Conservation (phyloP, 108 stramenopile species). For the Cyclostephanos tholiformis region DNA sequence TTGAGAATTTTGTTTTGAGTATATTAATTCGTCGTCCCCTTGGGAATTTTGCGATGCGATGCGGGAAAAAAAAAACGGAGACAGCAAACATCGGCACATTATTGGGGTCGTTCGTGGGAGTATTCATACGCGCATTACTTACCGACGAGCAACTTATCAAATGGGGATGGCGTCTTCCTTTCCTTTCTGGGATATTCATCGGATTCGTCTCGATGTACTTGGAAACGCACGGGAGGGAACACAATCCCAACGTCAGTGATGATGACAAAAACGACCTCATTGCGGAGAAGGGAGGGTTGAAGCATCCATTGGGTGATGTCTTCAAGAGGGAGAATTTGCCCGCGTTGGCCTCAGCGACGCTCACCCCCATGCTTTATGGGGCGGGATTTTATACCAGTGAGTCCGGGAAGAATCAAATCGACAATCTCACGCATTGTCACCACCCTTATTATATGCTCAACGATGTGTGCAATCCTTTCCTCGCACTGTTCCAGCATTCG, state of each 20-base stretch:
- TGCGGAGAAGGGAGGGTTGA: background rate
- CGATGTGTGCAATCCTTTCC: background rate
- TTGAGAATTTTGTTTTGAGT: no score
- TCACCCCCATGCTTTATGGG: constrained; percentile 68
- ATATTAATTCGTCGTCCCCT: background rate
- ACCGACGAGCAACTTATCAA: constrained; percentile 57
- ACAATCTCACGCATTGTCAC: background rate
- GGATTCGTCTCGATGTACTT: constrained; percentile 59
- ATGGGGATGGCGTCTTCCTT: constrained; percentile 79
- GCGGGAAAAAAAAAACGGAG: background rate
- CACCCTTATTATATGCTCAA: background rate
- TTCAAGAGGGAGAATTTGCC: constrained; percentile 57
- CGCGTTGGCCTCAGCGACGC: constrained; percentile 52
- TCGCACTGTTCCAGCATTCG: constrained; percentile 29
- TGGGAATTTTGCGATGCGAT: no score
- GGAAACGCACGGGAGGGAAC: constrained; percentile 49
- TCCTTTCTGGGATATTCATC: constrained; percentile 71
- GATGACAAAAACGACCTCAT: constrained; percentile 31
- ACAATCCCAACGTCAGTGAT: constrained; percentile 50
- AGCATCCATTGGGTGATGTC: constrained; percentile 59
- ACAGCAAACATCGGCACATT: constrained; percentile 67
- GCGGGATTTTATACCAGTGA: constrained; percentile 59
- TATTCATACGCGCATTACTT: constrained; percentile 52
- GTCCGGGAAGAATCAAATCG: background rate
- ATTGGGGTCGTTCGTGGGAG: constrained; percentile 62